A percentile compares a stretch with the other conserved stretches of the same genome.
phyloP scores from a whole-genome alignment of 148 eudicot genomes.

The Talinum fruticosum region DNA sequence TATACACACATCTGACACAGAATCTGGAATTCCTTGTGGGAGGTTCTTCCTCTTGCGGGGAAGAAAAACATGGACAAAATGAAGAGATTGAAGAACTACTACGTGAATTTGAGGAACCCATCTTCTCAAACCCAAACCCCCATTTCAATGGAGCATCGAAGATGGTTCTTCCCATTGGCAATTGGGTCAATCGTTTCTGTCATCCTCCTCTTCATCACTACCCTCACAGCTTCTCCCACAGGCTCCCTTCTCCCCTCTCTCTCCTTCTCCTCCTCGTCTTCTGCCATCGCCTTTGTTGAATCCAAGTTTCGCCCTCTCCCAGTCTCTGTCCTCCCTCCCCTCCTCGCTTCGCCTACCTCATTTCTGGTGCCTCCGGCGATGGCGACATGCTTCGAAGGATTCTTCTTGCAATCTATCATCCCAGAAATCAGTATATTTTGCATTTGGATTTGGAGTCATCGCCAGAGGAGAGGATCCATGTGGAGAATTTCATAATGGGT shows the following conservation, averaged over 20 bases:
- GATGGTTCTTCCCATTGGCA: constrained; percentile 10
- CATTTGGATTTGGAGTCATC: constrained; percentile 34
- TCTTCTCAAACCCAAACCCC: neutral
- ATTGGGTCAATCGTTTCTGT: neutral
- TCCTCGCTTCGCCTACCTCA: constrained; percentile 37
- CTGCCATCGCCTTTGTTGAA: neutral
- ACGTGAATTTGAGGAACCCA: neutral
- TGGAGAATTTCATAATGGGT: constrained; percentile 12
- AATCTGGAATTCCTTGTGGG: neutral
- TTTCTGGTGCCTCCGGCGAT: constrained; percentile 39
- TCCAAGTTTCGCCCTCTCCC: neutral
- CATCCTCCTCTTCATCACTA: neutral
- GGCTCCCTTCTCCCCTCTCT: neutral
- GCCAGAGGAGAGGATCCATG: constrained; percentile 25
- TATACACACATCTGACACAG: neutral
- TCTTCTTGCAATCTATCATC: constrained; percentile 35
- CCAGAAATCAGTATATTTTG: constrained; percentile 34
- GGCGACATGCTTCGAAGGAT: constrained; percentile 27
- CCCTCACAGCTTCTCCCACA: neutral
- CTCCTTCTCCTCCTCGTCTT: neutral
- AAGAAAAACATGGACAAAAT: neutral
- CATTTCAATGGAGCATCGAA: constrained; percentile 2
- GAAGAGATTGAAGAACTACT: constrained; percentile 7
- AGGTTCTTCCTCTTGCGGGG: too few relatives aligned
- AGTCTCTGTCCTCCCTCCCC: constrained; percentile 11